Base-by-base conservation (phyloP, 495 filamentous ascomycete species). In the Hyaloscypha finlandica region DNA sequence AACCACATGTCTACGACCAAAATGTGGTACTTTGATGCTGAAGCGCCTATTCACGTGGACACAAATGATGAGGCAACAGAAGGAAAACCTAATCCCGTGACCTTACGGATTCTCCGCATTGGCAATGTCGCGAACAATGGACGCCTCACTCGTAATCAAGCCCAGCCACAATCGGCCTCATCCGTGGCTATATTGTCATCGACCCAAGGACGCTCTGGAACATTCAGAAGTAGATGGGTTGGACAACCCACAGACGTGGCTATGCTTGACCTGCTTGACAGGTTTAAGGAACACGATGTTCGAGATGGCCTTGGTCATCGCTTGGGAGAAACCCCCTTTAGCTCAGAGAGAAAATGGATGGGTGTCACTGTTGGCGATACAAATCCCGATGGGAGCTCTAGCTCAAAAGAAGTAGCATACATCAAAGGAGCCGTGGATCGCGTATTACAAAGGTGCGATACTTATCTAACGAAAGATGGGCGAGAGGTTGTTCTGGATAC, bases 1-100 rank as follows among this genome's bases (percentile, higher is more conserved):
- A 99, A 98, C 74, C 96, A 98, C 74, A 97, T 98, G 94, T 96
- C 96, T 3, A 94, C 96, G 2, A 95, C 93, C 20, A 96, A 96
- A 72, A 88, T 98, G 80, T 99, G 95, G 95, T 89, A 92, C 72
- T 93, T 95, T 71, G 91, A 92, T 66, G 84, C 86, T 29, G 75
- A 81, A 1, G 81, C 82, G 20, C 88, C 92, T 16, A 81, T 95
- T 32, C 89, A 95, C 70, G 86, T 96, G 8, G 86, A 90, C 56
- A 88, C 86, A 30, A 90, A 92, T 58, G 83, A 90, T 51, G 81
- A 86, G 57, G 85, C 86, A 8, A 76, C 77, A 3, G 83, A 85
- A 58, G 78, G 79, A 51, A 83, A 87, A 33, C 87, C 90, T 1
- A 90, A 92, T 59, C 81, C 87, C 25, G 90, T 92, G 2, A 90